Evolutionary conservation across 2,329 filamentous ascomycete species (phyloP).

Genomic region (Penicillium sp.): DNA sequence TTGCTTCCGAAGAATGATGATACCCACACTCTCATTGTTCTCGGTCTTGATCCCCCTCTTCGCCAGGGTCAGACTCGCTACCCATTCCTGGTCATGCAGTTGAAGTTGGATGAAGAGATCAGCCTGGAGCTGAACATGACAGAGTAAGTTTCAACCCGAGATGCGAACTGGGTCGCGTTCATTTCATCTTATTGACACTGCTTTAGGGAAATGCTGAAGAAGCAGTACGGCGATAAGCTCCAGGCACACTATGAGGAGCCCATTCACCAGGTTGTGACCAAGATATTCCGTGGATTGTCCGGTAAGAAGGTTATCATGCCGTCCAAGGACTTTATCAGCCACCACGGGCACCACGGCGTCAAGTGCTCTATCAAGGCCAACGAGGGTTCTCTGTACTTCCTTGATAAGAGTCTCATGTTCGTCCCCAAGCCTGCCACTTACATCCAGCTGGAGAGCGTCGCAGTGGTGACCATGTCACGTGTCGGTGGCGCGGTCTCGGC

Average conservation of each 20-base stretch:
- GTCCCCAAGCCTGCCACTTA: constrained; percentile 98
- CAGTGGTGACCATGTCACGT: constrained; percentile 91
- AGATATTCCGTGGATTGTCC: constrained; percentile 91
- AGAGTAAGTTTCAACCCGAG: constrained; percentile 56
- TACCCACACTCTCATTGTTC: constrained; percentile 89
- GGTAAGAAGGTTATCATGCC: constrained; percentile 95
- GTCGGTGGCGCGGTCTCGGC: constrained; percentile 93
- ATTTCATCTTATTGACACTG: constrained; percentile 20
- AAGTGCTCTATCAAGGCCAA: constrained; percentile 99
- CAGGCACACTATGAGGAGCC: constrained; percentile 91
- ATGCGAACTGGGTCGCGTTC: too few species aligned
- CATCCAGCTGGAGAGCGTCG: constrained; percentile 91
- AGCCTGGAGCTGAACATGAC: constrained; percentile 96
- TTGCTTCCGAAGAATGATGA: constrained; percentile 98
- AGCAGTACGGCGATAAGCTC: constrained; percentile 88
- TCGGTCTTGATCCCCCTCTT: constrained; percentile 91
- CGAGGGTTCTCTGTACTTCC: constrained; percentile 93
- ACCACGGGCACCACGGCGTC: constrained; percentile 91
- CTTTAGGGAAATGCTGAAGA: constrained; percentile 72
- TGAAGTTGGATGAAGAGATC: constrained; percentile 97
- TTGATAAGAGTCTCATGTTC: constrained; percentile 99
- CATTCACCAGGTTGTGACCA: constrained; percentile 89
- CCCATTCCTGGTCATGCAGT: constrained; percentile 98
- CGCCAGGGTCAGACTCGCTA: constrained; percentile 97
- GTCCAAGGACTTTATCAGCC: constrained; percentile 91